phyloP scores from a whole-genome alignment of 371 early-diverging fungal genomes.

The Haplosporangium sp. region DNA sequence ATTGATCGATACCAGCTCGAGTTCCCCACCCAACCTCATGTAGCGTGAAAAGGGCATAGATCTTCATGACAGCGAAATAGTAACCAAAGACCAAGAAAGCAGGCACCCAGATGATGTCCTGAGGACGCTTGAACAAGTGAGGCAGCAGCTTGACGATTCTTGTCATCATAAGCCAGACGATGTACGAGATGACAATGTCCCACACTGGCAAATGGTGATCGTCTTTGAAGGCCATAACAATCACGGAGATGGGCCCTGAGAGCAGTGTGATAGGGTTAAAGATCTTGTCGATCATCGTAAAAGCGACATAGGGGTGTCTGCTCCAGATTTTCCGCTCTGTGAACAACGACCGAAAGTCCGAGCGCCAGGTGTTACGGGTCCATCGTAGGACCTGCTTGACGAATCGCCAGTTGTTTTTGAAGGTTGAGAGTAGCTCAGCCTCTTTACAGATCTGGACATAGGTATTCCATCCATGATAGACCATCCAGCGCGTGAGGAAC shows the following conservation, averaged over 20 bases:
- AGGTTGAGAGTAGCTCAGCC: constrained; percentile 75
- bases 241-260: constrained; percentile 71
- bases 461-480: constrained; percentile 75
- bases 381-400: constrained; percentile 75
- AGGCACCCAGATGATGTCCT: constrained; percentile 71
- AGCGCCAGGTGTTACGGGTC: constrained; percentile 85
- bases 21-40: constrained; percentile 82
- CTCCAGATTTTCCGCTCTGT: constrained; percentile 72
- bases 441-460: constrained; percentile 77
- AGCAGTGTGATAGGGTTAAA: constrained; percentile 78
- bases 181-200: constrained; percentile 69
- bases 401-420: constrained; percentile 81
- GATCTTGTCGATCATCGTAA: constrained; percentile 80
- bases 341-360: constrained; percentile 73
- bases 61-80: constrained; percentile 76
- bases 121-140: constrained; percentile 73
- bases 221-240: constrained; percentile 55
- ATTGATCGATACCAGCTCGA: constrained; percentile 60
- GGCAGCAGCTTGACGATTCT: constrained; percentile 77
- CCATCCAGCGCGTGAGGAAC: constrained; percentile 83
- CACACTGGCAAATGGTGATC: constrained; percentile 57
- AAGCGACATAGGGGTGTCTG: constrained; percentile 77
- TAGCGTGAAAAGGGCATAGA: constrained; percentile 75
- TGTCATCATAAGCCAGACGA: constrained; percentile 72
- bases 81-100: constrained; percentile 76